Evolutionary conservation across 495 filamentous ascomycete species (phyloP).

Genomic region (Astrocystis sublimbata): DNA sequence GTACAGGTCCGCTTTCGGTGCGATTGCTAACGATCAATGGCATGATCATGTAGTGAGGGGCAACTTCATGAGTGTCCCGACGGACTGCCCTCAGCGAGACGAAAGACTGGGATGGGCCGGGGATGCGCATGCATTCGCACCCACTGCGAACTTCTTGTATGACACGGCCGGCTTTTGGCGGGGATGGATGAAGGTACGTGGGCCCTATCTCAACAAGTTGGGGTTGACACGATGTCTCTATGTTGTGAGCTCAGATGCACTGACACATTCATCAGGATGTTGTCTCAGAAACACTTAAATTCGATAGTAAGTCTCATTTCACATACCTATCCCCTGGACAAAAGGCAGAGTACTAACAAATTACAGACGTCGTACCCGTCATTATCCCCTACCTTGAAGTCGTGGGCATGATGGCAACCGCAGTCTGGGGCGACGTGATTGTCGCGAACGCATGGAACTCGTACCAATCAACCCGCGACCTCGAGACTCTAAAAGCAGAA

Average conservation of each 20-base stretch:
- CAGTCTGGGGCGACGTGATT: conserved; percentile 49
- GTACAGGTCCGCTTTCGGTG: not conserved
- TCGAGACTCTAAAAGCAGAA: conserved; percentile 41
- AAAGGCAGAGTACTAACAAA: not conserved
- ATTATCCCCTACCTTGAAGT: conserved; percentile 45
- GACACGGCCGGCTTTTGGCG: conserved; percentile 51
- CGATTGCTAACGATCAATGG: not conserved
- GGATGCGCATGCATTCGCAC: conserved; percentile 51
- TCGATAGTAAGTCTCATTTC: conserved; percentile 7
- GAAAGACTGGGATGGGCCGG: conserved; percentile 60
- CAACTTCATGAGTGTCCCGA: conserved; percentile 57
- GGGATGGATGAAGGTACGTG: conserved; percentile 44
- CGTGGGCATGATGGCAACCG: conserved; percentile 26
- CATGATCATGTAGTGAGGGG: conserved; percentile 38
- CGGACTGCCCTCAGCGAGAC: conserved; percentile 58
- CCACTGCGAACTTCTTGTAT: conserved; percentile 53
- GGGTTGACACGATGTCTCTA: not conserved
- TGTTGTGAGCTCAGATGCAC: not conserved
- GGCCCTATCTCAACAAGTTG: not conserved
- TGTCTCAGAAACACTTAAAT: conserved; percentile 38
- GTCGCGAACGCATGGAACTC: conserved; percentile 47
- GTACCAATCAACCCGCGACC: conserved; percentile 47
- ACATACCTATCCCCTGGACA: not conserved
- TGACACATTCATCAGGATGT: conserved; percentile 32
- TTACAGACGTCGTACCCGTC: conserved; percentile 35